Evolutionary conservation across 2,329 filamentous ascomycete genomes (phyloP).

Genomic region (Diaporthe citriasiana): DNA sequence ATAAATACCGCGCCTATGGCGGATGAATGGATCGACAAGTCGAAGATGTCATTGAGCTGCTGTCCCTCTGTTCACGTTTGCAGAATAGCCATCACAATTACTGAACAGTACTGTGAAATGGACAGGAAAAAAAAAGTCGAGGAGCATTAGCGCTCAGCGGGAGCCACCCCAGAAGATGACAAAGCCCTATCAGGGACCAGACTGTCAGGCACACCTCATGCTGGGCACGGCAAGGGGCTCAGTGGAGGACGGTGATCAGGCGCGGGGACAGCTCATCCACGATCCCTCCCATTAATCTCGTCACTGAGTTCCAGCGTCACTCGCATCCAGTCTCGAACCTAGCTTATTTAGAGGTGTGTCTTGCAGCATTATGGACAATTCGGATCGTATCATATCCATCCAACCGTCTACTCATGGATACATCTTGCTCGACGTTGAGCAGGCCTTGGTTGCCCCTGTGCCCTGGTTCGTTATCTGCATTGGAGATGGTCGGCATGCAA

Average conservation of each 20-base stretch:
- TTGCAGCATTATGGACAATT: no score
- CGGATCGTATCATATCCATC: not conserved
- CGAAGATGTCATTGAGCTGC: not conserved
- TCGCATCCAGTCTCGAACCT: not conserved
- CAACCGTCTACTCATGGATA: not conserved
- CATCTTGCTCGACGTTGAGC: not conserved
- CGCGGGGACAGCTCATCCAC: not conserved
- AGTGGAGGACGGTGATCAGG: not conserved
- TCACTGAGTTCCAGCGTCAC: not conserved
- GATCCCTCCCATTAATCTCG: not conserved
- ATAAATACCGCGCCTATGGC: no score
- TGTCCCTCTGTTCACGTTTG: no score
- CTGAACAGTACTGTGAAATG: not conserved
- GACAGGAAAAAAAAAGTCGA: not conserved
- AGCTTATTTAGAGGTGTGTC: not conserved
- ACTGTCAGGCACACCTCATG: not conserved
- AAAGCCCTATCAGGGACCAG: not conserved
- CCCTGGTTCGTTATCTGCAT: not conserved
- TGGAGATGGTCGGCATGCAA: not conserved
- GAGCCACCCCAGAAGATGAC: not conserved
- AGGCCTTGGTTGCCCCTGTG: no score
- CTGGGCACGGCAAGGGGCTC: not conserved
- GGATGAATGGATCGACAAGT: no score
- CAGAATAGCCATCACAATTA: no score
- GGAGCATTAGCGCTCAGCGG: no score